Percentiles rank a stretch among this genome's conserved stretches.
Conservation (phyloP, 148 eudicot species). For the Chenopodium album region DNA sequence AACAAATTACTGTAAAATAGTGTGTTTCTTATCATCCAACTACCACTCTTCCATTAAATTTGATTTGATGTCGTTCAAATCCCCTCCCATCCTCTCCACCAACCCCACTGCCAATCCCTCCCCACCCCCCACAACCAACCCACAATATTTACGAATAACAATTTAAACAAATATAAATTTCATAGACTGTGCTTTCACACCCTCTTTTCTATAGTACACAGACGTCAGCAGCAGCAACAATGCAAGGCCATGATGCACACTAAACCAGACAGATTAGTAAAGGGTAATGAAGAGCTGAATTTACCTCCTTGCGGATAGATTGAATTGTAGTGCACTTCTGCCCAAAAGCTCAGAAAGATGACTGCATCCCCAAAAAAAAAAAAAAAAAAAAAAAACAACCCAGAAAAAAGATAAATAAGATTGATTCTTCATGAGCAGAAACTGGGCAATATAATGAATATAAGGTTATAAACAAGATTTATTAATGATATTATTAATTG, state of each 20-base stretch:
- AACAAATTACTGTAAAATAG: not conserved
- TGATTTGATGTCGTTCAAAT: not conserved
- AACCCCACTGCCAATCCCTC: not conserved
- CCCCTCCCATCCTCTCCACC: not conserved
- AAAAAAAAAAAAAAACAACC: not conserved
- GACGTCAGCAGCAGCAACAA: slow-evolving; percentile 2
- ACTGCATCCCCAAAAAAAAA: slow-evolving; percentile 36
- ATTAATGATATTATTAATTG: no score
- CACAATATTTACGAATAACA: no score
- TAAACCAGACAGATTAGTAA: not conserved
- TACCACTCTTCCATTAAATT: not conserved
- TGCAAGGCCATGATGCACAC: not conserved
- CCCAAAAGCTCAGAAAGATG: slow-evolving; percentile 92
- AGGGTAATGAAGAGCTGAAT: slow-evolving; percentile 7
- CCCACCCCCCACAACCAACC: not conserved
- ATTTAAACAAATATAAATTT: no score
- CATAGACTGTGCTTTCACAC: not conserved
- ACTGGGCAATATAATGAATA: not conserved
- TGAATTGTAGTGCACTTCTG: slow-evolving; percentile 97
- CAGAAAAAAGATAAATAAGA: not conserved
- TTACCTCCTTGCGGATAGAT: slow-evolving; percentile 91
- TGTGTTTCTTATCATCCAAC: not conserved
- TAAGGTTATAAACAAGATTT: not conserved
- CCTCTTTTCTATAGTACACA: not conserved
- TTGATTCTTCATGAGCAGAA: not conserved